A percentile compares a stretch with the other conserved stretches of the same genome.
These are phyloP conservation scores for Tardiomyces blankii DNA, from an alignment of 1,139 yeast genomes.

Conservation along the genomic window DNA sequence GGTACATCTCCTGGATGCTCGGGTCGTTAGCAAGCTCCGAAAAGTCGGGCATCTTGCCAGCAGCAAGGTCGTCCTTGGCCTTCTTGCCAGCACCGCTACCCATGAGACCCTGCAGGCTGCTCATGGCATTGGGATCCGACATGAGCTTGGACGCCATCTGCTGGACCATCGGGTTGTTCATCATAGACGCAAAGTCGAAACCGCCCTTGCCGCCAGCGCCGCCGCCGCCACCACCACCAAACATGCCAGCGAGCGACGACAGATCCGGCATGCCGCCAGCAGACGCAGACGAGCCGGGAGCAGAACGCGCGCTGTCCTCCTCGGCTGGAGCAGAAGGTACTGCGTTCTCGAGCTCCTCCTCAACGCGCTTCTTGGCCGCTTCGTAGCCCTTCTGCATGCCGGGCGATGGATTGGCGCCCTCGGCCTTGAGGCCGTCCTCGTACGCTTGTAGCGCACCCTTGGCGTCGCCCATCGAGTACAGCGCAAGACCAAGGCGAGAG, in stretches of 20 bases:
- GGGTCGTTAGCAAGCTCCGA: constrained; percentile 74
- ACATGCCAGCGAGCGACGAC: constrained; percentile 37
- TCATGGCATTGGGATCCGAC: constrained; percentile 66
- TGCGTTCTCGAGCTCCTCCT: constrained; percentile 48
- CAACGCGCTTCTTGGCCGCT: constrained; percentile 79
- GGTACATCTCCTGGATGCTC: constrained; percentile 52
- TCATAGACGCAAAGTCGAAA: constrained; percentile 63
- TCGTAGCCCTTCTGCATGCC: constrained; percentile 92
- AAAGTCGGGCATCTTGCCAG: constrained; percentile 43
- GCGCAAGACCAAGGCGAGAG: constrained; percentile 90
- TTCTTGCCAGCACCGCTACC: constrained; percentile 46
- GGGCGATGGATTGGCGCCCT: constrained; percentile 75
- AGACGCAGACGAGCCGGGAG: constrained; percentile 8
- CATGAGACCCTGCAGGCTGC: constrained; percentile 52
- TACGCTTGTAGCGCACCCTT: constrained; percentile 87
- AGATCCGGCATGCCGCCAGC: constrained; percentile 43
- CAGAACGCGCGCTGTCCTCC: constrained; percentile 14
- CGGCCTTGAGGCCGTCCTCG: constrained; percentile 73
- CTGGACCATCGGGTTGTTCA: constrained; percentile 74
- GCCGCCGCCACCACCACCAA: constrained; percentile 54
- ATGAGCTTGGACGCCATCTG: constrained; percentile 91
- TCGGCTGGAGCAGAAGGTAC: constrained; percentile 14
- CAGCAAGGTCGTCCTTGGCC: constrained; percentile 21
- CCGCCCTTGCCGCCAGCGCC: constrained; percentile 37
- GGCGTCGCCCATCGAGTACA: constrained; percentile 81